These are phyloP conservation scores for Neurospora sublineolata DNA, from an alignment of 495 filamentous ascomycete genomes.

Conservation along the genomic window DNA sequence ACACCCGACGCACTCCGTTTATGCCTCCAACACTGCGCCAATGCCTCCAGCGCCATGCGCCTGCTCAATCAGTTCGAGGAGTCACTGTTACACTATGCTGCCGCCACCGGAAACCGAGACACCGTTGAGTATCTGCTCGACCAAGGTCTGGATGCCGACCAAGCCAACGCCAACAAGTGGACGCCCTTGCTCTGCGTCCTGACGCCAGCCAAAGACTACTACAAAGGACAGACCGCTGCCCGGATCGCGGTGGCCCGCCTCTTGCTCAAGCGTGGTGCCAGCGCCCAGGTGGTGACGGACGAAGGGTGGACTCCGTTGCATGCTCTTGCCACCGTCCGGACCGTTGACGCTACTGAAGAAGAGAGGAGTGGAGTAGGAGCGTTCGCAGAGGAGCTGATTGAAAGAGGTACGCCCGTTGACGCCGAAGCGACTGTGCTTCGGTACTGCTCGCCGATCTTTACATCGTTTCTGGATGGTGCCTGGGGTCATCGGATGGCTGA, in stretches of 20 bases:
- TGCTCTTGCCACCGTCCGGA: slow-evolving; percentile 1
- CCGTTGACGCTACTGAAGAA: background rate
- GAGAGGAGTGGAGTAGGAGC: background rate
- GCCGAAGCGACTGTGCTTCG: background rate
- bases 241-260: background rate
- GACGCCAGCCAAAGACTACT: background rate
- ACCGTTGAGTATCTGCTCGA: slow-evolving; percentile 9
- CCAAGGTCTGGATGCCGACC: slow-evolving; percentile 10
- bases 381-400: slow-evolving; percentile 1
- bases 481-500: background rate
- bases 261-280: slow-evolving; percentile 10
- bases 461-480: background rate
- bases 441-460: background rate
- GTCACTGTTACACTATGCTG: slow-evolving; percentile 14
- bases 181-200: slow-evolving; percentile 16
- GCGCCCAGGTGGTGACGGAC: slow-evolving; percentile 2
- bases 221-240: background rate
- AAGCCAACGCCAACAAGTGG: slow-evolving; percentile 11
- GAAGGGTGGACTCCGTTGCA: slow-evolving; percentile 15
- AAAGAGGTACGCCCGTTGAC: slow-evolving; percentile 1
- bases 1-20: slow-evolving; percentile 4
- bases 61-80: slow-evolving; percentile 3
- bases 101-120: slow-evolving; percentile 7
- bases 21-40: slow-evolving; percentile 1
- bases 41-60: background rate